Conservation (phyloP, 164 flowering plant species). For the Aristolochia contorta region DNA sequence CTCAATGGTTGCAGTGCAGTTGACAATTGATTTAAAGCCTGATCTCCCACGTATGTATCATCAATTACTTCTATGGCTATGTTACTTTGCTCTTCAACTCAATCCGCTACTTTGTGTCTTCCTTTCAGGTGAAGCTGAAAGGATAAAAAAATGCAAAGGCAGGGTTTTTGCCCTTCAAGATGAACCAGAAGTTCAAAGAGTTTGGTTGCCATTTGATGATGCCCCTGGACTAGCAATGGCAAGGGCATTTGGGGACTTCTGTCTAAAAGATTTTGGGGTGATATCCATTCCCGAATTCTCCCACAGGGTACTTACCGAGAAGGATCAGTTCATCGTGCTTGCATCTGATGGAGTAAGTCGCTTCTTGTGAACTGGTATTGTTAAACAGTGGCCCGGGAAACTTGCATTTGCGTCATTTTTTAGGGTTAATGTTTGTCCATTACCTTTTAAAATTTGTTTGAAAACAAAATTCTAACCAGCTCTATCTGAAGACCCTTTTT, state of each 20-base stretch:
- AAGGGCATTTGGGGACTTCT: conserved; percentile 96
- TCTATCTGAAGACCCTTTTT: no score
- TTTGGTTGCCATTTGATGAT: conserved; percentile 83
- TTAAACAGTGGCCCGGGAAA: no score
- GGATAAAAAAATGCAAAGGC: conserved; percentile 87
- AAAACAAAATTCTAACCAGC: no score
- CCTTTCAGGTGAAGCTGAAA: conserved; percentile 75
- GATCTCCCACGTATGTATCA: conserved; percentile 71
- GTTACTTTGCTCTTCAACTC: background rate
- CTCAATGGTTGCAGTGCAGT: conserved; percentile 60
- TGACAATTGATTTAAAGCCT: conserved; percentile 83
- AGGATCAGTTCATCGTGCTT: conserved; percentile 79
- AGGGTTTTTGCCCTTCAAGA: conserved; percentile 95
- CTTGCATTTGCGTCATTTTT: no score
- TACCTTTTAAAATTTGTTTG: no score
- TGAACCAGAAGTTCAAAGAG: conserved; percentile 89
- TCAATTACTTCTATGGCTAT: background rate
- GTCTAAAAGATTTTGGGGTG: conserved; percentile 91
- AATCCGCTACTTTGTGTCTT: background rate
- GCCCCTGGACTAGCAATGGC: conserved; percentile 99
- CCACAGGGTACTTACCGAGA: conserved; percentile 63
- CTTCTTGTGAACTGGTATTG: no score
- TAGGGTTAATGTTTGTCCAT: no score
- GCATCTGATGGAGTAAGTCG: conserved; percentile 93
- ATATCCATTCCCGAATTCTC: conserved; percentile 83